These are phyloP conservation scores for Lecanosticta acicola DNA, from an alignment of 2,329 filamentous ascomycete species.

Conservation along the genomic window DNA sequence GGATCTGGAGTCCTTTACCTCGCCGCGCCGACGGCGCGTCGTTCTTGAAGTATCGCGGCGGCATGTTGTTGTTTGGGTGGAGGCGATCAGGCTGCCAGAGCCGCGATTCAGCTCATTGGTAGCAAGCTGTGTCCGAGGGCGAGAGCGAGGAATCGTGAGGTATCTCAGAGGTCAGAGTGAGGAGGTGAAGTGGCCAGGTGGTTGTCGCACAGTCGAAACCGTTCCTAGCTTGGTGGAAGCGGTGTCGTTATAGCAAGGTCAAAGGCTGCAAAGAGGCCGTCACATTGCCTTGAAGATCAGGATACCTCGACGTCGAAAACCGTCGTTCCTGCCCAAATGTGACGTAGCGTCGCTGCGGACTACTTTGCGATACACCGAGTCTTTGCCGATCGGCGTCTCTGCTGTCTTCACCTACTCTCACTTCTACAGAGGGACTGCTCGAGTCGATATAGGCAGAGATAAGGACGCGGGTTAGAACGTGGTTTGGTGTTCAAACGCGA, in stretches of 20 bases:
- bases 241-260: neutral
- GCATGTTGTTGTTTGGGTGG: constrained; percentile 22
- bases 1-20: constrained; percentile 22
- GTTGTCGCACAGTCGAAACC: too few relatives aligned
- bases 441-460: too few relatives aligned
- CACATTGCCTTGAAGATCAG: neutral
- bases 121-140: neutral
- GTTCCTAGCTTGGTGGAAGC: neutral
- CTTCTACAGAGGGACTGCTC: too few relatives aligned
- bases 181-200: too few relatives aligned
- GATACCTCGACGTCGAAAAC: neutral
- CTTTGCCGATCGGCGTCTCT: neutral
- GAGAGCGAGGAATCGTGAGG: neutral
- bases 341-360: constrained; percentile 1
- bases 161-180: neutral
- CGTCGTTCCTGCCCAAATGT: neutral
- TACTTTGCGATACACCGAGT: neutral
- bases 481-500: too few relatives aligned
- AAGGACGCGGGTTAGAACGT: too few relatives aligned
- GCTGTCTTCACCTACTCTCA: too few relatives aligned
- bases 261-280: neutral
- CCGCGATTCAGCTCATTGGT: constrained; percentile 5
- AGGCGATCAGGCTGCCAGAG: neutral
- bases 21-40: constrained; percentile 34
- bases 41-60: constrained; percentile 38